Conservation (phyloP, 306 rosid species). For the Pachyrhizus erosus region DNA sequence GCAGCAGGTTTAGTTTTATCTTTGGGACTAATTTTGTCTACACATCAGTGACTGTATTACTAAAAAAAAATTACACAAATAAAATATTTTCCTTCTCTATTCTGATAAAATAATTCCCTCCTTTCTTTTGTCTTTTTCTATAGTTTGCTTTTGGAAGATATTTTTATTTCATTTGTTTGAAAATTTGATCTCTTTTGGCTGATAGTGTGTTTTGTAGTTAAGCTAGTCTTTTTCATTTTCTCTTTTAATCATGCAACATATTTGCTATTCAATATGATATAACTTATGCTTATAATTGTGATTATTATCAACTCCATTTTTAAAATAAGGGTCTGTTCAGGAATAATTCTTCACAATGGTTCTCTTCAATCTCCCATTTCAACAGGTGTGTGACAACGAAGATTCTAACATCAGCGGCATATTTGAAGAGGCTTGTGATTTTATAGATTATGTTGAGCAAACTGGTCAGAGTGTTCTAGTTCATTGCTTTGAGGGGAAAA, state of each 20-base stretch:
- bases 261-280: background rate
- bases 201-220: background rate
- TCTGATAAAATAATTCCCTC: background rate
- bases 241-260: background rate
- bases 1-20: background rate
- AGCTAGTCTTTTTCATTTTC: background rate
- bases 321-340: background rate
- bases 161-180: background rate
- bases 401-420: slow-evolving; percentile 73
- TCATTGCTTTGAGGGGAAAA: slow-evolving; percentile 95
- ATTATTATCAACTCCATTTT: background rate
- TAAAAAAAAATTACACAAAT: background rate
- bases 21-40: background rate
- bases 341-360: slow-evolving; percentile 21
- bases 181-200: slow-evolving; percentile 1
- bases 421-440: slow-evolving; percentile 84
- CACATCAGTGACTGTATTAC: background rate
- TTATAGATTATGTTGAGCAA: slow-evolving; percentile 75
- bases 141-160: background rate
- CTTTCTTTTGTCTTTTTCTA: background rate
- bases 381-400: slow-evolving; percentile 76
- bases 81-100: background rate
- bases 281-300: background rate
- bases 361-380: slow-evolving; percentile 12
- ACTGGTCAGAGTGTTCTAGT: slow-evolving; percentile 76